Evolutionary conservation across 495 filamentous ascomycete species (phyloP), one percentile per base, ranked within the genome.

Genomic region (Elasticomyces elasticus): DNA sequence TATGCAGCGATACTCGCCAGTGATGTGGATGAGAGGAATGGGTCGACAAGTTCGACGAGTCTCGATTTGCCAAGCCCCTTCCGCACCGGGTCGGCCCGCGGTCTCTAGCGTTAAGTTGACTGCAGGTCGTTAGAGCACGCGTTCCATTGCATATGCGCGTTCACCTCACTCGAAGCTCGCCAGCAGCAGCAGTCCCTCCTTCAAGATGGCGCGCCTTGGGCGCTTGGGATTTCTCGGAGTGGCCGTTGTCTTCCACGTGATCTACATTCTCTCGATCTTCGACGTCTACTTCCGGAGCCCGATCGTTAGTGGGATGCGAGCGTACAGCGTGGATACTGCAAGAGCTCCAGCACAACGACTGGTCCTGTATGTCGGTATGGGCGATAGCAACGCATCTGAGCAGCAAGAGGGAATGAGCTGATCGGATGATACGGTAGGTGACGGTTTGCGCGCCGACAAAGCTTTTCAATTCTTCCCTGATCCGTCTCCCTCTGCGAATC

Each of bases 231-330:
- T 99, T 70, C 74, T 97, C 65, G 84, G 81, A 67, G 82, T 95
- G 65, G 94, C 94, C 63, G 76, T 97, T 64, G 71, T 92, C 43
- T 99, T 99, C 66, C 94, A 99, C 71, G 66, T 96, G 24, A 80
- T 95, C 55, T 99, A 99, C 71, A 84, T 92, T 56, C 89, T 82
- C 63, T 95, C 91, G 30, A 99, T 99, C 59, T 99, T 99, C 69
- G 94, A 97, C 67, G 94, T 97, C 58, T 99, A 99, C 72, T 99
- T 99, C 67, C 88, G 96, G 59, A 95, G 89, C 65, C 94, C 94
- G 17, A 94, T 99, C 60, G 94, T 97, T 33, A 84, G 81, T 76
- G 94, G 94, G 63, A 97, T 99, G 94, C 79, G 76, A 60, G 76
- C 86, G 48, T 91, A 86, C 71, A 70, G 69, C 30, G 76, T 92